Base-by-base conservation (phyloP, 805 yeast species). In the Pichia sporocuriosa region DNA sequence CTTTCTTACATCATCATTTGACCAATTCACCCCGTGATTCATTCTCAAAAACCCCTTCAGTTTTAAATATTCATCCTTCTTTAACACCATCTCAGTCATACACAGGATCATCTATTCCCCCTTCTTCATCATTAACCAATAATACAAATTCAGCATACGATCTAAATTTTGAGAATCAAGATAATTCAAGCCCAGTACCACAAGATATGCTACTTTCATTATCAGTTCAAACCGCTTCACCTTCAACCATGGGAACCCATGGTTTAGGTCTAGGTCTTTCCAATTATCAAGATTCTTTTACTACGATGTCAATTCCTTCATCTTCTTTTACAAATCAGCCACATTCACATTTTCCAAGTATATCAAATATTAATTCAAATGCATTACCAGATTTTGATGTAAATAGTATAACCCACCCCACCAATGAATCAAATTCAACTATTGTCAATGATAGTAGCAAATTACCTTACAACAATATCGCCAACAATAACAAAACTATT, bases 1-100 rank as follows among this genome's bases (percentile, higher is more conserved):
- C 60, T 3, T 50, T 58, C 36, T 42, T 46, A 30, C 43, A 38
- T 34, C 42, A 37, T 19, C 42, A 44, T 28, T 24, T 35, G 17
- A 38, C 21, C 25, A 40, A 26, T 4, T 37, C 32, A 13, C 45
- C 24, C 13, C 35, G 19, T 4, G 38, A 35, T 21, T 24, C 41
- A 20, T 34, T 37, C 2, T 39, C 45, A n/a, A 35, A 37, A 15
- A 28, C 34, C 24, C 16, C 39, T 7, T 26, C 29, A 7, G 20
- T 28, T 6, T 26, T 36, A 7, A 6, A 5, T 26, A 19, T 4
- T 32, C n/a, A n/a, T n/a, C n/a, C n/a, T n/a, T n/a, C n/a, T n/a
- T n/a, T n/a, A n/a, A n/a, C n/a, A n/a, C n/a, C n/a, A n/a, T n/a
- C n/a, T n/a, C n/a, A n/a, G n/a, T n/a, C n/a, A n/a, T n/a, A n/a